Evolutionary conservation across 768 basidiomycete genomes (phyloP), one percentile per base, ranked within the genome.

Genomic region (Favolaschia claudopus): DNA sequence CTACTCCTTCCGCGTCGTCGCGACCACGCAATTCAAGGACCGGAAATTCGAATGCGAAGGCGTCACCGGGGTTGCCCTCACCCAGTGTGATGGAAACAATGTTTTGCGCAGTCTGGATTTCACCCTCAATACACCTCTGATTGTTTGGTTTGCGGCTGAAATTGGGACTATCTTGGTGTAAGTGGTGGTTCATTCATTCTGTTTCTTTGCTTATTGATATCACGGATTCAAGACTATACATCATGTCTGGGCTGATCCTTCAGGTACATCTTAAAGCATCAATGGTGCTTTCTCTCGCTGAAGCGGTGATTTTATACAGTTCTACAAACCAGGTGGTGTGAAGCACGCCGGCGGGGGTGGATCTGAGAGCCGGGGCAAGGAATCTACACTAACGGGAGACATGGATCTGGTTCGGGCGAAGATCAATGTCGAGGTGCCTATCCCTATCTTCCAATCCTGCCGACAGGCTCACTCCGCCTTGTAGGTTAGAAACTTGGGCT

Each of bases 1-100:
- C 63, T 79, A 78, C 60, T 74, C 70, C 6, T 76, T 74, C 69
- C 64, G 70, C 20, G 70, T 76, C 46, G 60, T 77, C 45, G 72
- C 72, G 0, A 73, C 73, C 3, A 72, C 72, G 0, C 79, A 81
- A 57, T 79, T 81, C 67, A 64, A 68, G 28, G 73, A 72, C 17
- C 66, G 80, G 28, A 62, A 40, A 5, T 76, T 76, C 40, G 55
- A 54, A 13, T 75, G 74, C 43, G 64, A 63, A 9, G 72, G 70
- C 19, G 66, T 74, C 27, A 64, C 64, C 5, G 72, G 71, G 4
- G 64, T 58, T 4, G 60, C 62, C 9, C 57, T 67, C 46, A 77
- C 75, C 54, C 60, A 66, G 36, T 65, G 64, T 22, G 33, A 65
- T 9, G 80, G 80, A 3, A 69, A 75, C 47, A 74, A 75, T 48